phyloP scores from a whole-genome alignment of 495 filamentous ascomycete species.

The Penicillium mononematosum region DNA sequence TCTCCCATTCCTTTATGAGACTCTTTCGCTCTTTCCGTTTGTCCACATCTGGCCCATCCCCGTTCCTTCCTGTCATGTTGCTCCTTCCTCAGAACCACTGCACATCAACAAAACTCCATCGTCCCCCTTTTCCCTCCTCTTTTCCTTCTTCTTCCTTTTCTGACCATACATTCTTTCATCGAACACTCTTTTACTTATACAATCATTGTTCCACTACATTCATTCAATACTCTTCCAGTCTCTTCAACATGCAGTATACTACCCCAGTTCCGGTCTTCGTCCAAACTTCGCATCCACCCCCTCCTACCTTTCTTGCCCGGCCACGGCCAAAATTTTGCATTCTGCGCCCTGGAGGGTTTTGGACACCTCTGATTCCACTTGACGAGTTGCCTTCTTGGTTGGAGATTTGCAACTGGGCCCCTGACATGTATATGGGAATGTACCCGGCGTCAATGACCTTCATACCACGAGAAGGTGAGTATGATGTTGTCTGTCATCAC shows the following conservation, averaged over 20 bases:
- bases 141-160: slow-evolving; percentile 9
- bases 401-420: slow-evolving; percentile 27
- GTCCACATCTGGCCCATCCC: background rate
- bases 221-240: background rate
- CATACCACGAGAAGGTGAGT: slow-evolving; percentile 37
- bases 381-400: slow-evolving; percentile 45
- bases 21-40: background rate
- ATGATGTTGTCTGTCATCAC: slow-evolving; percentile 40
- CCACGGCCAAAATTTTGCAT: slow-evolving; percentile 39
- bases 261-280: background rate
- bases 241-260: slow-evolving; percentile 16
- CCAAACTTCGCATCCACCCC: slow-evolving; percentile 7
- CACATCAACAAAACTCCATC: slow-evolving; percentile 2
- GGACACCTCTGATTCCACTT: slow-evolving; percentile 34
- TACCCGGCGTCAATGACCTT: slow-evolving; percentile 23
- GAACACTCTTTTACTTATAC: slow-evolving; percentile 2
- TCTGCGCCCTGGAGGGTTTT: slow-evolving; percentile 28
- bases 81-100: background rate
- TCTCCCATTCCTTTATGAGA: background rate
- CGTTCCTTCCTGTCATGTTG: background rate
- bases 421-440: slow-evolving; percentile 22
- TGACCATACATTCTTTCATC: slow-evolving; percentile 15
- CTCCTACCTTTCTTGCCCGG: slow-evolving; percentile 11
- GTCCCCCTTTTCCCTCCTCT: background rate
- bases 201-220: slow-evolving; percentile 8